phyloP scores from a whole-genome alignment of 2,329 filamentous ascomycete genomes.

The Xylaria sp. region DNA sequence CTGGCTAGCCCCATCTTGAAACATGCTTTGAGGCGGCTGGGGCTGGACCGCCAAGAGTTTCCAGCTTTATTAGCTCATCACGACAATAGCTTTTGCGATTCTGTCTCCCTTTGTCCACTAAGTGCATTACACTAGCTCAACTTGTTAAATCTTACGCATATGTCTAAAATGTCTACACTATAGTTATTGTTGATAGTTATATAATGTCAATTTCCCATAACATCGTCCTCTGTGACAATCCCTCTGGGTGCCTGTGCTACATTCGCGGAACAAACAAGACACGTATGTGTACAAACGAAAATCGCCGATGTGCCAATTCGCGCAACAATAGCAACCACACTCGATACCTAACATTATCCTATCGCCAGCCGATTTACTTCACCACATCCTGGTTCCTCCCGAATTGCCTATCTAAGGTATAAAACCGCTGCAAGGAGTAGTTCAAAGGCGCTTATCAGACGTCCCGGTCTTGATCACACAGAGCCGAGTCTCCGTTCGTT shows the following conservation, averaged over 20 bases:
- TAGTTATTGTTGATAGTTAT: background rate
- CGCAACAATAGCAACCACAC: background rate
- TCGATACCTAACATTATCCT: background rate
- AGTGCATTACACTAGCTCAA: background rate
- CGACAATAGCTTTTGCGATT: background rate
- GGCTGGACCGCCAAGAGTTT: background rate
- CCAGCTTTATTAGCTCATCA: background rate
- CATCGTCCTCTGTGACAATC: background rate
- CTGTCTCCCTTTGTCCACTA: background rate
- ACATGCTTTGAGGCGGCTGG: conserved; percentile 8
- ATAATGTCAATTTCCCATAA: background rate
- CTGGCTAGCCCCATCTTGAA: conserved; percentile 6
- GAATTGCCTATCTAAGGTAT: background rate
- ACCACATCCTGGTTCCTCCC: background rate
- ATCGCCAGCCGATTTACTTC: too few species aligned
- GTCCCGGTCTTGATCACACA: background rate
- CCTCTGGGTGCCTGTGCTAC: background rate
- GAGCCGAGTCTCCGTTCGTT: background rate
- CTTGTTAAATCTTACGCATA: background rate
- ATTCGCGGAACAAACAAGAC: conserved; percentile 1
- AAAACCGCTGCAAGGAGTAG: background rate
- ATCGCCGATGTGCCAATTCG: background rate
- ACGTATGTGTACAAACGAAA: background rate
- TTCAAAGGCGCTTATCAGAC: background rate
- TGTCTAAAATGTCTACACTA: background rate